Percentiles rank a stretch among this genome's conserved stretches.
Conservation (phyloP, 2,329 filamentous ascomycete species). For the Nannizziopsis arthrosporioides region DNA sequence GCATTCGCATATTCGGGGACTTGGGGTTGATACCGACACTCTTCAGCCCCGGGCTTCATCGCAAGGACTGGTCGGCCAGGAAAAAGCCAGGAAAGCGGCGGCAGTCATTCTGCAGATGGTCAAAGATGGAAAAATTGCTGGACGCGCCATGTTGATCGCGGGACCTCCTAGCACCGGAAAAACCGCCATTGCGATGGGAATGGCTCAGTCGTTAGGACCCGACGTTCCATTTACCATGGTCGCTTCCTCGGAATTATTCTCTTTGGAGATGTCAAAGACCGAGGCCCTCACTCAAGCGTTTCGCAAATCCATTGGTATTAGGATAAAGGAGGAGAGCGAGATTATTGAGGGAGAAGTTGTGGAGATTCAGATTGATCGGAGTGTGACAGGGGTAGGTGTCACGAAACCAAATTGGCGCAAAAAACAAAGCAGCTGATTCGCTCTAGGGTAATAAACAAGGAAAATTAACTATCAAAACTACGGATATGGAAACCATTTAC, state of each 20-base stretch:
- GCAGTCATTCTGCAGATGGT: conserved; percentile 98
- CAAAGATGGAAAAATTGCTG: conserved; percentile 96
- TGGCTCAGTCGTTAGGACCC: conserved; percentile 87
- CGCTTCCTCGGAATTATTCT: conserved; percentile 94
- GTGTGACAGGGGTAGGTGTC: conserved; percentile 63
- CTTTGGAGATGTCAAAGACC: conserved; percentile 98
- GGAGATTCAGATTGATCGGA: conserved; percentile 95
- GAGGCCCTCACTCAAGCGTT: conserved; percentile 98
- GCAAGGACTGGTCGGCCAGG: conserved; percentile 89
- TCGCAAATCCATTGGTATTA: conserved; percentile 91
- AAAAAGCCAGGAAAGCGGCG: conserved; percentile 91
- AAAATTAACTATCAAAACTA: conserved; percentile 98
- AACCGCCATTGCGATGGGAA: conserved; percentile 96
- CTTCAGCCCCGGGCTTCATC: conserved; percentile 75
- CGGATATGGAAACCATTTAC: conserved; percentile 98
- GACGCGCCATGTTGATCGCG: conserved; percentile 84
- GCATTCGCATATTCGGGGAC: conserved; percentile 92
- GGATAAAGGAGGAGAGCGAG: conserved; percentile 97
- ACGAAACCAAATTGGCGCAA: neutral
- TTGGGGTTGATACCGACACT: conserved; percentile 84
- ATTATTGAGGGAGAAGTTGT: conserved; percentile 99
- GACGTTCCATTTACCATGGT: conserved; percentile 96
- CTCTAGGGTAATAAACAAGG: conserved; percentile 79
- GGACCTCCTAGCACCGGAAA: conserved; percentile 95
- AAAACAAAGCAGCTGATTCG: conserved; percentile 15